These are phyloP conservation scores for Globisporangium megalacanthum DNA, from an alignment of 352 stramenopile species.

Conservation along the genomic window DNA sequence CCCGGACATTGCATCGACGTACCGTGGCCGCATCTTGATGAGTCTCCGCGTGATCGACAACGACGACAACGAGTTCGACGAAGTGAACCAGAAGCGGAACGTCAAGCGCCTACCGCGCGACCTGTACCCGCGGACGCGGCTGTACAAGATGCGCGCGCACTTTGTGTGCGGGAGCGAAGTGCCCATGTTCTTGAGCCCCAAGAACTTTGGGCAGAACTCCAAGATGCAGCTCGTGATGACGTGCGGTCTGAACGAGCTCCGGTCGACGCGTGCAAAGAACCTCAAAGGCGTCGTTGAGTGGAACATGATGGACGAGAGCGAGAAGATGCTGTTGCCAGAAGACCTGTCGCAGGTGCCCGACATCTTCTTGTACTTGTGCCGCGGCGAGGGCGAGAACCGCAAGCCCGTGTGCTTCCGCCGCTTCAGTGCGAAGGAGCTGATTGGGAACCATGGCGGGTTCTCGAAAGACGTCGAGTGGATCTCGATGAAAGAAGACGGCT, in stretches of 20 bases:
- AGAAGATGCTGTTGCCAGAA: constrained; percentile 55
- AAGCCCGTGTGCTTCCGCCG: constrained; percentile 70
- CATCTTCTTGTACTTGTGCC: constrained; percentile 75
- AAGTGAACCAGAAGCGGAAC: constrained; percentile 64
- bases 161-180: constrained; percentile 60
- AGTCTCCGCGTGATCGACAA: constrained; percentile 48
- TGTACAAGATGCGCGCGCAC: constrained; percentile 67
- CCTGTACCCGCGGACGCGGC: constrained; percentile 39
- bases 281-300: constrained; percentile 68
- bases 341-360: constrained; percentile 68
- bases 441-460: constrained; percentile 33
- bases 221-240: constrained; percentile 64
- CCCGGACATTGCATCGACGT: constrained; percentile 54
- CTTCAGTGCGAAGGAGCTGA: constrained; percentile 57
- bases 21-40: constrained; percentile 74
- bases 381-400: constrained; percentile 52
- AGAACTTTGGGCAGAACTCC: constrained; percentile 61
- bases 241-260: constrained; percentile 52
- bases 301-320: constrained; percentile 71
- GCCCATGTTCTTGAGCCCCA: constrained; percentile 29
- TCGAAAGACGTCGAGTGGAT: constrained; percentile 46
- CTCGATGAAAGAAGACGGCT: constrained; percentile 50
- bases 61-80: constrained; percentile 52
- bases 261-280: constrained; percentile 44
- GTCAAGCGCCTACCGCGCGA: constrained; percentile 38